Evolutionary conservation across 495 filamentous ascomycete genomes (phyloP).

Genomic region (Neurospora cerealis): DNA sequence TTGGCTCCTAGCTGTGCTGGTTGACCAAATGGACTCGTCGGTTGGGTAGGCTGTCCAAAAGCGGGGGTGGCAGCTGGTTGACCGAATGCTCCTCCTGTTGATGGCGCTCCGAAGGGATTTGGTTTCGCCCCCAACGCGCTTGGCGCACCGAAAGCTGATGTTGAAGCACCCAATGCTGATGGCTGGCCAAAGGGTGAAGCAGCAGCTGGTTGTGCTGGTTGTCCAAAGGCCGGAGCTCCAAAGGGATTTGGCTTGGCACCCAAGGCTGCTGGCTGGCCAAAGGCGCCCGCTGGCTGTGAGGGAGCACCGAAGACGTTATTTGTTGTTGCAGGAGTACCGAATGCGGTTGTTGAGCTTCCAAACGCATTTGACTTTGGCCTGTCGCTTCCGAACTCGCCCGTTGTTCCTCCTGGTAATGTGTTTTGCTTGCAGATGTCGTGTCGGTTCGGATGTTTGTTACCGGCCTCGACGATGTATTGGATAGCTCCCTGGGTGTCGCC

Average conservation of each 20-base stretch:
- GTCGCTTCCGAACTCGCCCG: slow-evolving; percentile 14
- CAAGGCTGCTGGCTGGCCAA: slow-evolving; percentile 35
- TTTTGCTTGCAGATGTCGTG: slow-evolving; percentile 53
- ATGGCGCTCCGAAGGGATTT: slow-evolving; percentile 29
- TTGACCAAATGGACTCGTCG: slow-evolving; percentile 18
- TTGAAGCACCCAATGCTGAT: slow-evolving; percentile 19
- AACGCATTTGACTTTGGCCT: slow-evolving; percentile 3
- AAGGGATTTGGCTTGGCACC: slow-evolving; percentile 34
- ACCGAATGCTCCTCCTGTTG: slow-evolving; percentile 27
- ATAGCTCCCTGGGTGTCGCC: slow-evolving; percentile 62
- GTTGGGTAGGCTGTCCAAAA: slow-evolving; percentile 31
- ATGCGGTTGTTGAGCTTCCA: slow-evolving; percentile 6
- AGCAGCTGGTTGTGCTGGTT: slow-evolving; percentile 28
- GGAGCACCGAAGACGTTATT: background rate
- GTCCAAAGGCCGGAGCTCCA: slow-evolving; percentile 29
- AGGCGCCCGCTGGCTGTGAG: slow-evolving; percentile 10
- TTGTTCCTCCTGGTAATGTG: slow-evolving; percentile 23
- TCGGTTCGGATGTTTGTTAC: slow-evolving; percentile 70
- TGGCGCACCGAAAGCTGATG: slow-evolving; percentile 5
- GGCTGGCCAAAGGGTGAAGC: slow-evolving; percentile 31
- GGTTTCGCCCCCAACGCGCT: slow-evolving; percentile 26
- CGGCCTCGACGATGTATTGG: slow-evolving; percentile 57
- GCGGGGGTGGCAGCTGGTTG: slow-evolving; percentile 25
- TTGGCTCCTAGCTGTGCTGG: slow-evolving; percentile 21
- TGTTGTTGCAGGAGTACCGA: background rate